phyloP scores from a whole-genome alignment of 192 early-diverging fungal genomes.

The Coemansia sp. region DNA sequence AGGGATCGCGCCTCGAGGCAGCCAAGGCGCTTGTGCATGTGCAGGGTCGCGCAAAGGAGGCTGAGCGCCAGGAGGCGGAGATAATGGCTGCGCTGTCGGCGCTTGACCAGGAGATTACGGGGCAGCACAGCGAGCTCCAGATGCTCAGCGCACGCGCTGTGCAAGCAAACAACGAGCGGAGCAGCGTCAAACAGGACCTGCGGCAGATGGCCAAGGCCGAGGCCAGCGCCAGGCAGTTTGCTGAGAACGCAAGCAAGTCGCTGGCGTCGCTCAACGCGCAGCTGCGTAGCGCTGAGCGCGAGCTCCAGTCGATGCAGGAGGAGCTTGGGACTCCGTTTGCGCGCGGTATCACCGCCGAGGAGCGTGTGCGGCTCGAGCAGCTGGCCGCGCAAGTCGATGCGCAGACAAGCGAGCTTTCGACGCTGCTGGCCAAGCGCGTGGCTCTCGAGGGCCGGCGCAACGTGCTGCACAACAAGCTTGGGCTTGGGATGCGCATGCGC shows the following conservation, averaged over 20 bases:
- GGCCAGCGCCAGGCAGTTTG: constrained; percentile 43
- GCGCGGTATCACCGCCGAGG: constrained; percentile 57
- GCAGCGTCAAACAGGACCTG: constrained; percentile 60
- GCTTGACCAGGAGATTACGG: constrained; percentile 68
- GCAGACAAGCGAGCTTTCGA: constrained; percentile 60
- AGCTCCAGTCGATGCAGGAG: constrained; percentile 59
- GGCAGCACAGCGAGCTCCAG: constrained; percentile 63
- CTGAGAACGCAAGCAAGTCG: constrained; percentile 44
- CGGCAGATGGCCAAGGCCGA: constrained; percentile 68
- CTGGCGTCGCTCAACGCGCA: constrained; percentile 32
- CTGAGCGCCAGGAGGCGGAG: constrained; percentile 24
- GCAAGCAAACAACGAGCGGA: constrained; percentile 61
- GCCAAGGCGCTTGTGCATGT: constrained; percentile 61
- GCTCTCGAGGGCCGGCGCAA: constrained; percentile 75
- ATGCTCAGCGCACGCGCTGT: constrained; percentile 55
- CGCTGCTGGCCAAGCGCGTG: constrained; percentile 55
- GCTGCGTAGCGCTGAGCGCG: constrained; percentile 35
- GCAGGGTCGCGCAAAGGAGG: constrained; percentile 22
- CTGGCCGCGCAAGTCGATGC: constrained; percentile 59
- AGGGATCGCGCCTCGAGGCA: constrained; percentile 74
- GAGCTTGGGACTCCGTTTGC: constrained; percentile 67
- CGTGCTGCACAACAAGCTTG: constrained; percentile 72
- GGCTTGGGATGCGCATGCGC: constrained; percentile 67
- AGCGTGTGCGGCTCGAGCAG: constrained; percentile 56
- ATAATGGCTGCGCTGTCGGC: constrained; percentile 28